A percentile compares a stretch with the other conserved stretches of the same genome.
These are phyloP conservation scores for Monilinia polystroma DNA, from an alignment of 2,329 filamentous ascomycete species.

Conservation along the genomic window DNA sequence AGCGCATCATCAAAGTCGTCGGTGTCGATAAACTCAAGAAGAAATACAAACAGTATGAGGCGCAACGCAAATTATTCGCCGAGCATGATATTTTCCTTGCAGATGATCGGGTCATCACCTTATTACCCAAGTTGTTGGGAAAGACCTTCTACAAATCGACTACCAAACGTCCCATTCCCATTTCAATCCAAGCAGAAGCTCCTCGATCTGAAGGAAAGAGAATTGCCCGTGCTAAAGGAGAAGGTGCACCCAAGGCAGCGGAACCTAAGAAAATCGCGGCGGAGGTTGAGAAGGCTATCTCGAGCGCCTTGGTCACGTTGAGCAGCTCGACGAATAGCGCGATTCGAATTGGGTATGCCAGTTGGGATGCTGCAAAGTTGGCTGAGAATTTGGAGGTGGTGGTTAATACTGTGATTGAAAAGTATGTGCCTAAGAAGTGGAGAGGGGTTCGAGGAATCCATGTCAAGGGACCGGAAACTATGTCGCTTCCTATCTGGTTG, in stretches of 20 bases:
- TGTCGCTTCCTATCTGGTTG: slow-evolving; percentile 90
- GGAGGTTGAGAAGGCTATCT: slow-evolving; percentile 77
- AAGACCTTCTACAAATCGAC: slow-evolving; percentile 90
- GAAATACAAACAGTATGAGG: slow-evolving; percentile 88
- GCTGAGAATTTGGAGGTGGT: slow-evolving; percentile 78
- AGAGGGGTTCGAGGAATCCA: slow-evolving; percentile 80
- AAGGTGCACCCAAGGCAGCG: slow-evolving; percentile 47
- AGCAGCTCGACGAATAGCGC: slow-evolving; percentile 76
- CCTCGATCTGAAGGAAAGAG: slow-evolving; percentile 60
- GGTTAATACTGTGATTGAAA: slow-evolving; percentile 66
- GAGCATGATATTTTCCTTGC: slow-evolving; percentile 94
- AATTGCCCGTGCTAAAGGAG: slow-evolving; percentile 54
- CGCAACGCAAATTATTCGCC: slow-evolving; percentile 73
- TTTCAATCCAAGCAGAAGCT: slow-evolving; percentile 64
- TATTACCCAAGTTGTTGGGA: slow-evolving; percentile 74
- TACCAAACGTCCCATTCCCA: slow-evolving; percentile 81
- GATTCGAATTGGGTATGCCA: slow-evolving; percentile 74
- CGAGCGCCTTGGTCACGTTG: slow-evolving; percentile 77
- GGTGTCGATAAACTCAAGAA: slow-evolving; percentile 82
- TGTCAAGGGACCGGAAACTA: slow-evolving; percentile 86
- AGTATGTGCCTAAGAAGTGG: slow-evolving; percentile 84
- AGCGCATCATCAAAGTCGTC: slow-evolving; percentile 73
- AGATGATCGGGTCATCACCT: slow-evolving; percentile 78
- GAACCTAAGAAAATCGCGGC: slow-evolving; percentile 60
- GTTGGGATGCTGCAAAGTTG: slow-evolving; percentile 72